A percentile compares a stretch with the other conserved stretches of the same genome.
phyloP scores from a whole-genome alignment of 208 protist genomes.

The Wallacemonas collosoma region DNA sequence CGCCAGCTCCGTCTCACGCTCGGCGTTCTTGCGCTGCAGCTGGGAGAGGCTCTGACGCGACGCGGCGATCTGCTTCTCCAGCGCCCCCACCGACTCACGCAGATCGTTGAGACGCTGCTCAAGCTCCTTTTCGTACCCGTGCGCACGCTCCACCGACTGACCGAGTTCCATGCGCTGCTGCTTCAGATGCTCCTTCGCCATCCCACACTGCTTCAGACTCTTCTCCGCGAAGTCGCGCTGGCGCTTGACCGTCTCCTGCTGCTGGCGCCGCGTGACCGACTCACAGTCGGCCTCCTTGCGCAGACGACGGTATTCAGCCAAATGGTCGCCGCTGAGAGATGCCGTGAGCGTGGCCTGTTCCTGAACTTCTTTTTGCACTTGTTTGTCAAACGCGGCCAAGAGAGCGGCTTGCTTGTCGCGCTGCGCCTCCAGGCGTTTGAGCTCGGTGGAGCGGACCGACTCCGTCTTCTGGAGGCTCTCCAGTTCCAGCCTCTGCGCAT shows the following conservation, averaged over 20 bases:
- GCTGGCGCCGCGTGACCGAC: slow-evolving; percentile 78
- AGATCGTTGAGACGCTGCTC: slow-evolving; percentile 58
- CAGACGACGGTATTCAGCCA: slow-evolving; percentile 78
- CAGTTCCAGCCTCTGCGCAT: slow-evolving; percentile 58
- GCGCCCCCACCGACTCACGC: slow-evolving; percentile 30
- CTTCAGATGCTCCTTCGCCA: slow-evolving; percentile 48
- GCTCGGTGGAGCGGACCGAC: slow-evolving; percentile 54
- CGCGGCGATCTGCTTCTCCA: slow-evolving; percentile 45
- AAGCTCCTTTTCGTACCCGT: slow-evolving; percentile 47
- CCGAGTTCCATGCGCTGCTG: slow-evolving; percentile 53
- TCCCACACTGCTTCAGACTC: slow-evolving; percentile 62
- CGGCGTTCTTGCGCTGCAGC: slow-evolving; percentile 60
- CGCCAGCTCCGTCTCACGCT: slow-evolving; percentile 79
- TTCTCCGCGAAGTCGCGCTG: slow-evolving; percentile 67
- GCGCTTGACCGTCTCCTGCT: slow-evolving; percentile 64
- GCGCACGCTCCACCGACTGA: slow-evolving; percentile 39
- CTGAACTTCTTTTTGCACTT: slow-evolving; percentile 57
- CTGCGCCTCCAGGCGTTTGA: slow-evolving; percentile 63
- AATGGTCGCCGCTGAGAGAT: slow-evolving; percentile 50
- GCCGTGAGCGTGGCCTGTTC: slow-evolving; percentile 30
- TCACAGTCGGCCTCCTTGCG: slow-evolving; percentile 84
- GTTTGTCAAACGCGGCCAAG: slow-evolving; percentile 58
- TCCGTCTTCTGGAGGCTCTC: slow-evolving; percentile 50
- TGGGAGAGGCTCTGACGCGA: slow-evolving; percentile 38
- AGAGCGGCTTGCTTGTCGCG: slow-evolving; percentile 67